Evolutionary conservation across 495 filamentous ascomycete genomes (phyloP), one percentile per base, ranked within the genome.

Genomic region (Aspergillus affinis): DNA sequence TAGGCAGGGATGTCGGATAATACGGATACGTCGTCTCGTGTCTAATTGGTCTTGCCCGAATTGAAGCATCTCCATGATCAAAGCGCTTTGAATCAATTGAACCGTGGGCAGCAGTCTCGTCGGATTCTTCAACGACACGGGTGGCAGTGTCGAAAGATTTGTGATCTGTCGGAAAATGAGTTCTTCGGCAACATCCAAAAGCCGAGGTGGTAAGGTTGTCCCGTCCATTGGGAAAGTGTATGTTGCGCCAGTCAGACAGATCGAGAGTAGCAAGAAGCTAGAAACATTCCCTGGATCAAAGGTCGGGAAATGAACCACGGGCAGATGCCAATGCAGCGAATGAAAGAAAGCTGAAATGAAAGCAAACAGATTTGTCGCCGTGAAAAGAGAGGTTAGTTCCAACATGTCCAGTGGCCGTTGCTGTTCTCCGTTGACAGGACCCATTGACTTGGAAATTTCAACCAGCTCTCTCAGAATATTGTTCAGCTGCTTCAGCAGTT

Each of bases 1-100:
- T 44, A 76, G 47, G 48, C 73, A 71, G 19, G 75, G 75, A 61
- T 77, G 73, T 9, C 75, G 68, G 6, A 71, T 67, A 6, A 76
- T 71, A 6, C 73, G 70, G 57, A 77, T 75, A 12, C 75, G 75
- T 8, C 73, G 69, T 26, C 73, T 66, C 12, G 70, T 75, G 27
- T 68, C 59, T 41, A 69, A 56, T 54, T 68, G 62, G 29, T 74
- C 73, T 19, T 71, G 70, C 15, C 70, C 69, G 52, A 75, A 75
- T 48, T 77, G 75, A 26, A 77, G 68, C 70, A 77, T 76, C 51
- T 75, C 72, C 19, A 76, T 73, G 9, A 77, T 75, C 0, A 77
- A 60, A 21, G 73, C 73, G 36, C 66, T 66, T 59, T 77, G 75
- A 9, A 77, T 57, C 17, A 70, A 30, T 32, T 77, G 72, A 2